Base-by-base conservation (phyloP, 805 yeast genomes). In the Lipomyces sp. region DNA sequence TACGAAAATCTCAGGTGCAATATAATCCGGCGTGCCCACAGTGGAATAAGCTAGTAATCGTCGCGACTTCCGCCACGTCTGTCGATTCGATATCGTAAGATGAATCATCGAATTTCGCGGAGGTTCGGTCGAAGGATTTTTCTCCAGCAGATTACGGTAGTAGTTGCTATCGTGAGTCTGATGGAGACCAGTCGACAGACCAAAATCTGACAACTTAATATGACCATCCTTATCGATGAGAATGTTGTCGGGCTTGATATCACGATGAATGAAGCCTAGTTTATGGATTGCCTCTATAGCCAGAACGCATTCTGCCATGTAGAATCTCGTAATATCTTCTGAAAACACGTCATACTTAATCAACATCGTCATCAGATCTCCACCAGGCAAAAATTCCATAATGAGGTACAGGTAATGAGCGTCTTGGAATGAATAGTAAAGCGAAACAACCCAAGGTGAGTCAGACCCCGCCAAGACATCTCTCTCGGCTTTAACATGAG, bases 201-300 rank as follows among this genome's bases (percentile, higher is more conserved):
- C 96, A 77, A 90, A 90, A 78, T 90, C 96, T 32, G 87, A 83
- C 57, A 87, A 79, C 75, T 87, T 87, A 73, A 87, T 85, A 76
- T 87, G 90, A 11, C 90, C 90, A 29, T 85, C 81, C 72, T 89
- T 89, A 77, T 91, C 97, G 72, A 91, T 90, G 75, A 91, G 83
- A 65, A 91, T 94, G 75, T 95, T 95, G 81, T 95, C 99, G 0
- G 99, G 99, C 78, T 95, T 95, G 74, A 95, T 94, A 78, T 95
- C 99, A 79, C 99, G 79, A 79, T 95, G 99, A 75, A 95, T 95
- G 76, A 92, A 92, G 0, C 97, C 97, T 42, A 92, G 82, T 77
- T 90, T 90, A 79, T 92, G 98, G 72, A 92, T 88, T 4, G 97
- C 97, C 75, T 93, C 97, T 67, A 92, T 92, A 2, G 97, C 97